Evolutionary conservation across 2,329 filamentous ascomycete genomes (phyloP), one percentile per base, ranked within the genome.

Genomic region (Scolecobasidium constrictum): DNA sequence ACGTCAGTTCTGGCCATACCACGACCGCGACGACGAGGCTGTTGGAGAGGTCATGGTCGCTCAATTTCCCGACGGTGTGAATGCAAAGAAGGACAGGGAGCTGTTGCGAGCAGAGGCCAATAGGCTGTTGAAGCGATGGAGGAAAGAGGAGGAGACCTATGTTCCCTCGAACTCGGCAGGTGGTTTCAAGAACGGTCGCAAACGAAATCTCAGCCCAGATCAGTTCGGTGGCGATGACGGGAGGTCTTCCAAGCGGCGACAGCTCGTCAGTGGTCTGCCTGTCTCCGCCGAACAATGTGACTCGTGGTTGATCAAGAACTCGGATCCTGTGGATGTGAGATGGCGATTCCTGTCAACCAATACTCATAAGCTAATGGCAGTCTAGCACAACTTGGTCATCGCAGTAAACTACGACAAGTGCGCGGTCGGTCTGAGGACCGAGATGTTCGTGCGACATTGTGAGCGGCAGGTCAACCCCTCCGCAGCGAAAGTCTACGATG

Each of bases 391-490:
- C 45, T 68, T 87, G 49, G 72, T 88, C 26, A 68, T 96, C 38
- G 77, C 81, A 20, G 69, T 95, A 43, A 95, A 94, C 56, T 81
- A 86, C 54, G 82, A 88, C 44, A 93, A 90, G 59, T 85, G 86
- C 46, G 69, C 81, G 5, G 84, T 95, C 7, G 79, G 84, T 39
- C 69, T 94, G 48, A 84, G 90, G 44, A 94, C 86, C 53, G 74
- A 81, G 49, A 77, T 78, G 16, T 77, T 96, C 3, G 77, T 81
- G 41, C 71, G 78, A n/a, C 75, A 87, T 44, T 86, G 79, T 1
- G 72, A 78, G 40, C 76, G 83, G 42, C 70, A 75, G 22, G 72
- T 92, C 16, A 84, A 87, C 35, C 70, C 78, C 33, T 78, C 75
- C 2, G 93, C 88, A 1, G 80, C 82, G 1, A 72, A 81, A 46